Conservation (phyloP, 1,284 basidiomycete genomes). For the Erythrobasidium hasegawianum region DNA sequence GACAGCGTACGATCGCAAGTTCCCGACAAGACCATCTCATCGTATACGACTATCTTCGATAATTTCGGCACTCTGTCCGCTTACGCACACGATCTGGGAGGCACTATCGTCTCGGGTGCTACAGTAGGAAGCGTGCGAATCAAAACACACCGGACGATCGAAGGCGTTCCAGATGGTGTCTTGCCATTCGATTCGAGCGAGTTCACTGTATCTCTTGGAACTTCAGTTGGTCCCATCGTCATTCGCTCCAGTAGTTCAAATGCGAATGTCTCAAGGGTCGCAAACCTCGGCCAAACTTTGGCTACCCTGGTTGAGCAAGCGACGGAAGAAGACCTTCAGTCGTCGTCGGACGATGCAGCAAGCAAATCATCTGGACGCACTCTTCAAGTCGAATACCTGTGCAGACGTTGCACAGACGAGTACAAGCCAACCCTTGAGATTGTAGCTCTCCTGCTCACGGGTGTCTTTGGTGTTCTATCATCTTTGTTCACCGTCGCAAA, state of each 20-base stretch:
- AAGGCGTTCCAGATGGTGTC: conserved; percentile 7
- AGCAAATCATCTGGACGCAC: conserved; percentile 10
- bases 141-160: conserved; percentile 9
- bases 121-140: conserved; percentile 30
- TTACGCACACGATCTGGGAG: conserved; percentile 15
- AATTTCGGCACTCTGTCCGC: conserved; percentile 3
- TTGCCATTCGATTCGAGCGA: conserved; percentile 9
- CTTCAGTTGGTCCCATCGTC: conserved; percentile 19
- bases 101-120: conserved; percentile 7
- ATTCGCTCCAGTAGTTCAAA: background rate
- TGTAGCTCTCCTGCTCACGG: conserved; percentile 23
- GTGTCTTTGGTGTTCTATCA: conserved; percentile 21
- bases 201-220: conserved; percentile 17
- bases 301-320: conserved; percentile 27
- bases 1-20: conserved; percentile 33
- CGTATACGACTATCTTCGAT: conserved; percentile 9
- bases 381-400: conserved; percentile 34
- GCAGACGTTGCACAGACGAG: conserved; percentile 19
- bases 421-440: conserved; percentile 33
- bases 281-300: background rate
- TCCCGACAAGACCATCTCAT: background rate
- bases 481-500: conserved; percentile 21
- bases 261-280: background rate
- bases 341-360: conserved; percentile 1
- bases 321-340: conserved; percentile 23